Percentiles rank a stretch among this genome's conserved stretches.
Conservation (phyloP, 1,139 yeast species). For the Nematodospora anomalae region DNA sequence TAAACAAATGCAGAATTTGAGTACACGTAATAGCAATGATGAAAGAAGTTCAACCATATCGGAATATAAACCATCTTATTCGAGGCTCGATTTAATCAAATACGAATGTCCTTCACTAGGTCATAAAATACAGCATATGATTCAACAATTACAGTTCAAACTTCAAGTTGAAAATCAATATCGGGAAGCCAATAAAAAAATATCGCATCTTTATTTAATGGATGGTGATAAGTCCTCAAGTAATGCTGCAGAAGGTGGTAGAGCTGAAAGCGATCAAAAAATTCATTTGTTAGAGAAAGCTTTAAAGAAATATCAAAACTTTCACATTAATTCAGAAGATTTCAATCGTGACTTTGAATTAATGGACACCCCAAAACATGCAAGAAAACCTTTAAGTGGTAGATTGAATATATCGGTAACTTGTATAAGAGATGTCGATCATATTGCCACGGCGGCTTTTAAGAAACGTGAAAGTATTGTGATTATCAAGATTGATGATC, state of each 20-base stretch:
- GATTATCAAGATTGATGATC: conserved; percentile 82
- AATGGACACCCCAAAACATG: conserved; percentile 64
- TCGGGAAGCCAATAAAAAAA: conserved; percentile 86
- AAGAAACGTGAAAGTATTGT: conserved; percentile 77
- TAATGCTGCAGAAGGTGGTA: conserved; percentile 87
- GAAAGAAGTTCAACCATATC: conserved; percentile 14
- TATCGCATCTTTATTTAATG: conserved; percentile 78
- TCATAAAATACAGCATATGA: conserved; percentile 93
- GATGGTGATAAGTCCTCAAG: conserved; percentile 89
- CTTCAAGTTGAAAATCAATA: conserved; percentile 92
- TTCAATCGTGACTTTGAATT: conserved; percentile 64
- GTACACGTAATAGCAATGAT: conserved; percentile 9
- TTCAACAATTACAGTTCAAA: conserved; percentile 90
- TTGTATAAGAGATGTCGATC: conserved; percentile 87
- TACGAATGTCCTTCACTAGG: conserved; percentile 94
- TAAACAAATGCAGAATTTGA: conserved; percentile 24
- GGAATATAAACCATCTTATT: conserved; percentile 44
- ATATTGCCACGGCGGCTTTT: conserved; percentile 78
- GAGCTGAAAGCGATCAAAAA: conserved; percentile 79
- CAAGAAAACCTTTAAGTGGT: conserved; percentile 84
- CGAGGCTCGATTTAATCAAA: conserved; percentile 78
- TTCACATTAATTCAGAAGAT: conserved; percentile 73
- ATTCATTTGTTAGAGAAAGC: conserved; percentile 82
- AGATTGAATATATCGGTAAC: conserved; percentile 66
- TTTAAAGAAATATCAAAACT: conserved; percentile 82